These are phyloP conservation scores for Penstemon davidsonii DNA, from an alignment of 257 asterid genomes.

Conservation along the genomic window DNA sequence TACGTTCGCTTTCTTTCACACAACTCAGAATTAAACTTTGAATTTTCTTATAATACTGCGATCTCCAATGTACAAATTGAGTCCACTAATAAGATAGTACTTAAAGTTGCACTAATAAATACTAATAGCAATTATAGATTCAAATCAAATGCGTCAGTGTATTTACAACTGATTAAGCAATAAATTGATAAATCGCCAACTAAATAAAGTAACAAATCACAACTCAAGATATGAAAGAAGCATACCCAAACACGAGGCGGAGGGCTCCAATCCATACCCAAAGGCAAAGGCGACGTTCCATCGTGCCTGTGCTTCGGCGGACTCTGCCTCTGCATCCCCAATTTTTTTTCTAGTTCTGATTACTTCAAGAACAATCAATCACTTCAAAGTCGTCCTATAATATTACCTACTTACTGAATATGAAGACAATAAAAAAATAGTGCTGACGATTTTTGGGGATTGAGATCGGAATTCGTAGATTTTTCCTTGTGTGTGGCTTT, in stretches of 20 bases:
- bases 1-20: too few species aligned
- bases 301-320: conserved; percentile 97
- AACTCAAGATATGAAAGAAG: neutral
- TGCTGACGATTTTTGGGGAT: conserved; percentile 34
- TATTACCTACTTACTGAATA: neutral
- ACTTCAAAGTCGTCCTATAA: conserved; percentile 25
- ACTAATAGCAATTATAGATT: too few species aligned
- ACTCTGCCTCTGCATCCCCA: conserved; percentile 73
- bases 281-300: conserved; percentile 97
- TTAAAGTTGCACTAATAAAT: too few species aligned
- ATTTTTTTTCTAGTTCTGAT: conserved; percentile 19
- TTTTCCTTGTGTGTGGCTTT: conserved; percentile 2
- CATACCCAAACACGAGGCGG: conserved; percentile 93
- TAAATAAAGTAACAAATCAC: neutral
- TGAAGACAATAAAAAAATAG: neutral
- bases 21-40: too few species aligned
- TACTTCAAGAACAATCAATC: conserved; percentile 22
- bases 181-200: too few species aligned
- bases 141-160: too few species aligned
- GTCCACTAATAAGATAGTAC: too few species aligned
- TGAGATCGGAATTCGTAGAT: conserved; percentile 38
- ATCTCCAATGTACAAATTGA: too few species aligned
- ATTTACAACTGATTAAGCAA: too few species aligned
- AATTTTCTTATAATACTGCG: neutral
- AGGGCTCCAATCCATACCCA: conserved; percentile 99